A percentile compares a stretch with the other conserved stretches of the same genome.
Conservation (phyloP, 2,329 filamentous ascomycete genomes). For the Clonostachys rosea region DNA sequence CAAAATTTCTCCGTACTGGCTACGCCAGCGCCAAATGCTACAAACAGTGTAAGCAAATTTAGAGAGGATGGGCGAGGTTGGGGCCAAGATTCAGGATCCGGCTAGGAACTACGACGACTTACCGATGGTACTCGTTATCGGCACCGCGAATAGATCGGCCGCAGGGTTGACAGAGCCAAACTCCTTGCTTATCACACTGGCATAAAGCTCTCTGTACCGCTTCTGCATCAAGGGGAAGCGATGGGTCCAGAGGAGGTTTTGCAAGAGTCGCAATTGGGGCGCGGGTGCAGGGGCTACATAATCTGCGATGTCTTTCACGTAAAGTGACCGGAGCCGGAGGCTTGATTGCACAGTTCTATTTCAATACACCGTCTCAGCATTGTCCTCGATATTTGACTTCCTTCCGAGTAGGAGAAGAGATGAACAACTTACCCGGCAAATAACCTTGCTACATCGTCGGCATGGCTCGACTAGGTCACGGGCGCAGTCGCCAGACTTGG, state of each 20-base stretch:
- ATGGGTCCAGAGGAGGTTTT: conserved; percentile 34
- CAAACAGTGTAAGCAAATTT: background rate
- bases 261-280: conserved; percentile 59
- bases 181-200: conserved; percentile 46
- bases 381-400: background rate
- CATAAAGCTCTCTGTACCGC: conserved; percentile 53
- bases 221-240: conserved; percentile 40
- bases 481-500: conserved; percentile 75
- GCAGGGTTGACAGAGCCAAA: conserved; percentile 86
- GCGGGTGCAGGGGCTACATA: conserved; percentile 72
- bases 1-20: conserved; percentile 75
- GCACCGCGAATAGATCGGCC: conserved; percentile 63
- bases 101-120: conserved; percentile 10
- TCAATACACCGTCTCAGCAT: background rate
- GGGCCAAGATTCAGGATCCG: background rate
- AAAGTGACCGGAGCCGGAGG: conserved; percentile 64
- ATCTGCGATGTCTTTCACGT: conserved; percentile 71
- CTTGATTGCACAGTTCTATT: conserved; percentile 85
- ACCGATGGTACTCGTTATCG: conserved; percentile 57
- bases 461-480: conserved; percentile 84
- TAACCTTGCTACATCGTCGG: conserved; percentile 67
- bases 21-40: conserved; percentile 85
- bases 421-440: conserved; percentile 70
- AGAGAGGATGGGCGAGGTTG: background rate
- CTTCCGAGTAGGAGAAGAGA: background rate